phyloP scores from a whole-genome alignment of 345 rosid genomes.

The Eutrema japonicum region DNA sequence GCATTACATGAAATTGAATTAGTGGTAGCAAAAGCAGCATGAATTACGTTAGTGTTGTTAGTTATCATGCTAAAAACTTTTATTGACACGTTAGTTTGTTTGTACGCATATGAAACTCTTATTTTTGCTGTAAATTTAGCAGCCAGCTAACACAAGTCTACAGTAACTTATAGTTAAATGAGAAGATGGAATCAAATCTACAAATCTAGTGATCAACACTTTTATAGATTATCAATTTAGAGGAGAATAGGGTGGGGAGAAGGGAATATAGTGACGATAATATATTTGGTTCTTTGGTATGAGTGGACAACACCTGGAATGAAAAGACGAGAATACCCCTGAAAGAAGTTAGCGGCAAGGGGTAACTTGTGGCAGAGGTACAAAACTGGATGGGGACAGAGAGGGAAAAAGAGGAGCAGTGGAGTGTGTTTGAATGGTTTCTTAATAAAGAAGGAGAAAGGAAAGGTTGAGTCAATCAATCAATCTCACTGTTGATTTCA shows the following conservation, averaged over 20 bases:
- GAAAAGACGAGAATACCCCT: constrained; percentile 50
- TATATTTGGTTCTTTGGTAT: constrained; percentile 28
- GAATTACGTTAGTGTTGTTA: constrained; percentile 5
- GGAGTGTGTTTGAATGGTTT: constrained; percentile 44
- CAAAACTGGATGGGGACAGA: constrained; percentile 43
- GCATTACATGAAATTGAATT: not conserved
- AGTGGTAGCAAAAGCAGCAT: constrained; percentile 19
- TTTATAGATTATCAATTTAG: constrained; percentile 15
- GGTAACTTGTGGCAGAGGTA: constrained; percentile 46
- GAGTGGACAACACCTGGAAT: constrained; percentile 61
- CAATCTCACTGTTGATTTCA: constrained; percentile 42
- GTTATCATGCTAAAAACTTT: constrained; percentile 1
- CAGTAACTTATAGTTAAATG: constrained; percentile 32
- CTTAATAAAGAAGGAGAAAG: constrained; percentile 42
- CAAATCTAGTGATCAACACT: constrained; percentile 18
- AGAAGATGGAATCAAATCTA: constrained; percentile 24
- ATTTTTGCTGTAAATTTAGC: not conserved
- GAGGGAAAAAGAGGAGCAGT: constrained; percentile 37
- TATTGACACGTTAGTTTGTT: constrained; percentile 23
- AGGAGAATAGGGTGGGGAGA: constrained; percentile 32
- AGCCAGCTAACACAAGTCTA: not conserved
- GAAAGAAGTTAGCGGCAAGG: constrained; percentile 27
- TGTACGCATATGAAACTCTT: not conserved
- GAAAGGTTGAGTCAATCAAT: constrained; percentile 46
- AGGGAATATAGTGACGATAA: constrained; percentile 33